Evolutionary conservation across 2,329 filamentous ascomycete species (phyloP).

Genomic region (Penicillium sumatraense): DNA sequence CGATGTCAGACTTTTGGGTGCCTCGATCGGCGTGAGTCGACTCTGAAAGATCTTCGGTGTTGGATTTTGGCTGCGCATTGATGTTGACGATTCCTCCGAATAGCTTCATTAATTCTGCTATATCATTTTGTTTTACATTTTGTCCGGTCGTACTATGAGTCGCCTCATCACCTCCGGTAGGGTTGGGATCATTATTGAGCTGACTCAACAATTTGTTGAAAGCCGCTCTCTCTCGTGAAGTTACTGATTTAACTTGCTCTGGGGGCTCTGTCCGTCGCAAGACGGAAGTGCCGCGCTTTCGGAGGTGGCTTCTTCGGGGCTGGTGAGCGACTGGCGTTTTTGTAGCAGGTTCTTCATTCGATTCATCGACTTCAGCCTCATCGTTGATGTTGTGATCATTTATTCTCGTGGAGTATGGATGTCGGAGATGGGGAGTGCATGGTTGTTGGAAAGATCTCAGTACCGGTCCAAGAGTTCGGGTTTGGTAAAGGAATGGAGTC

Average conservation of each 20-base stretch:
- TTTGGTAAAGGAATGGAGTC: constrained; percentile 74
- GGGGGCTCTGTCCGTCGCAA: not conserved
- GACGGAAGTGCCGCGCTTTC: constrained; percentile 21
- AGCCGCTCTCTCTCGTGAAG: constrained; percentile 22
- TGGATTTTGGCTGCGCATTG: not conserved
- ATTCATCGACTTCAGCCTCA: not conserved
- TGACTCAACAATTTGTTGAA: constrained; percentile 28
- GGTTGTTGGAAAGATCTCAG: constrained; percentile 9
- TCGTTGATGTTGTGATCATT: not conserved
- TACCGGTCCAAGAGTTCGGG: constrained; percentile 58
- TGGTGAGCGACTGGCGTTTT: not conserved
- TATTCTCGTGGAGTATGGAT: constrained; percentile 22
- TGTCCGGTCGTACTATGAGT: not conserved
- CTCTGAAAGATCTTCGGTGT: not conserved
- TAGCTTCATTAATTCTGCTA: constrained; percentile 25
- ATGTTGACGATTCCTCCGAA: constrained; percentile 4
- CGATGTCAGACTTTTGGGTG: not conserved
- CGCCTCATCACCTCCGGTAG: not conserved
- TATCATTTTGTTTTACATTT: constrained; percentile 21
- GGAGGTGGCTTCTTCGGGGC: constrained; percentile 29
- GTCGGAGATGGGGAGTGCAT: constrained; percentile 13
- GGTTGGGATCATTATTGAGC: constrained; percentile 4
- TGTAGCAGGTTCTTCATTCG: not conserved
- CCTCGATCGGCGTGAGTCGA: not conserved
- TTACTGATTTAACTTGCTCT: constrained; percentile 22